phyloP scores from a whole-genome alignment of 805 yeast species.

The Candida fluviatilis region DNA sequence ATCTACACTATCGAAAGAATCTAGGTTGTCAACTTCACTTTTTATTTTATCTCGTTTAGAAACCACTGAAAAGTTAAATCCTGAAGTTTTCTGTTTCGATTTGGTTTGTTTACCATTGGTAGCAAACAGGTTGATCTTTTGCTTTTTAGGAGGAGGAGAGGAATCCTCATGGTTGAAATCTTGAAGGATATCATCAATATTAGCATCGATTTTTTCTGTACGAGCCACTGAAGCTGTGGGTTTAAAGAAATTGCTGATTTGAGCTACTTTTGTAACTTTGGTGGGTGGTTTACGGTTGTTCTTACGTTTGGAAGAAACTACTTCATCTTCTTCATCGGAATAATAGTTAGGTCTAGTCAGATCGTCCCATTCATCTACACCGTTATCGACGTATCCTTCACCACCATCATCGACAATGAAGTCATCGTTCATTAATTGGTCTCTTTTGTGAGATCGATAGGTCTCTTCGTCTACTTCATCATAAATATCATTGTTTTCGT shows the following conservation, averaged over 20 bases:
- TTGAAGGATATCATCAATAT: constrained; percentile 63
- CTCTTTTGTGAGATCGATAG: constrained; percentile 71
- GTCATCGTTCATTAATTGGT: constrained; percentile 81
- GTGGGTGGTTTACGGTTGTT: constrained; percentile 27
- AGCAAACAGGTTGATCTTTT: constrained; percentile 12
- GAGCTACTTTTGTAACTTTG: constrained; percentile 40
- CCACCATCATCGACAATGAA: constrained; percentile 94
- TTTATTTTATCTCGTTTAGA: constrained; percentile 2
- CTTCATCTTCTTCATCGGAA: constrained; percentile 50
- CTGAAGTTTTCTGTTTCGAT: constrained; percentile 14
- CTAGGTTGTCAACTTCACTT: background rate
- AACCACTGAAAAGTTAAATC: constrained; percentile 18
- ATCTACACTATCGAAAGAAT: constrained; percentile 22
- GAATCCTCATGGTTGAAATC: constrained; percentile 36
- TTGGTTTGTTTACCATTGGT: constrained; percentile 14
- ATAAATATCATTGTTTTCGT: constrained; percentile 55
- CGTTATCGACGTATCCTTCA: constrained; percentile 90
- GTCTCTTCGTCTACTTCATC: constrained; percentile 85
- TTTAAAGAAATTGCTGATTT: constrained; percentile 52
- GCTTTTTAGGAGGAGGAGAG: constrained; percentile 13
- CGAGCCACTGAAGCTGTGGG: constrained; percentile 27
- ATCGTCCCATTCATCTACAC: constrained; percentile 84
- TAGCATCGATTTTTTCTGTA: constrained; percentile 42
- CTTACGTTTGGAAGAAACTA: constrained; percentile 16
- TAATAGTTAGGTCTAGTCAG: constrained; percentile 45